Base-by-base conservation (phyloP, 352 stramenopile species). In the Phytophthora citricola region DNA sequence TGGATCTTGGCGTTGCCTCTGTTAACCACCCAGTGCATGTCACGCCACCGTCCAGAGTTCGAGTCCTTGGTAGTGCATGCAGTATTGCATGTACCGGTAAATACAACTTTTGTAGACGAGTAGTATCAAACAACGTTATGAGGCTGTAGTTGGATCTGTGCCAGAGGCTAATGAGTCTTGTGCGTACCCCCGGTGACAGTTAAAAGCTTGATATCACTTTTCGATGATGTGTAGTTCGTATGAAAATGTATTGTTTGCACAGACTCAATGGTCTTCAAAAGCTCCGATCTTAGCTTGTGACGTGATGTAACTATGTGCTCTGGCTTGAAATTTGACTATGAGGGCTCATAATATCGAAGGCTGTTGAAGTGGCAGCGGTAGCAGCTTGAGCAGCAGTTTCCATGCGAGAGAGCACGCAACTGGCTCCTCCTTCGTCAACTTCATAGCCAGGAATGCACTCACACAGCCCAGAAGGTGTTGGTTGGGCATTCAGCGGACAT, bases 371-470 rank as follows among this genome's bases (percentile, higher is more conserved):
- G 27, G 58, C 43, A 17, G 44, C 40, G 20, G 58, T 51, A 31
- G 45, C 44, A 51, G 45, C 58, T 72, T 68, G 50, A 24, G 50
- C 39, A 7, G 46, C 49, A 2, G 65, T 69, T 9, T 15, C 11
- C 51, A 73, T 65, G 14, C 44, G 50, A 7, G 63, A 61, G 10
- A 77, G 65, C 5, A 87, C 73, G n/a, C 79, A 89, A 34, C 24
- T 55, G 15, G 45, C 69, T 4, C 56, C 73, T 22, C 54, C 17
- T 22, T 45, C 29, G 29, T 78, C 81, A 3, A 71, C 40, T 22
- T 77, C 66, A 46, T 78, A 91, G 2, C 73, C 78, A 10, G 39
- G 54, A 8, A 77, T 56, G 43, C 80, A 87, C 56, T 85, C 80
- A 49, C 80, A 89, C 11, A 78, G 51, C 1, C 76, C 79, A 4